Percentiles rank a stretch among this genome's conserved stretches.
phyloP scores from a whole-genome alignment of 2,329 filamentous ascomycete genomes.

The Alternaria gansuensis region DNA sequence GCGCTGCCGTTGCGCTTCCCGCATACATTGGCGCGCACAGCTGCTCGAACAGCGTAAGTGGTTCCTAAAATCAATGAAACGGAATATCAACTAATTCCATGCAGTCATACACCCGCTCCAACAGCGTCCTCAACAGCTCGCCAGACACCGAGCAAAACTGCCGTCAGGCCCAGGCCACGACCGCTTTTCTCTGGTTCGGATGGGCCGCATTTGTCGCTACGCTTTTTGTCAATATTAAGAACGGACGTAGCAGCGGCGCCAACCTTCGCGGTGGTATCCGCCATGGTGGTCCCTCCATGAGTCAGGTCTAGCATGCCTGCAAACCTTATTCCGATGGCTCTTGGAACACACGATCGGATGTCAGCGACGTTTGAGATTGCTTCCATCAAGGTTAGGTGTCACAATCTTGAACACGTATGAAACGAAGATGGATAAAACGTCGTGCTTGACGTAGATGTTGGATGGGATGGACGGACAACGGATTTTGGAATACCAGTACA shows the following conservation, averaged over 20 bases:
- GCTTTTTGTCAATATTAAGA: conserved; percentile 65
- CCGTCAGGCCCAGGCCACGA: conserved; percentile 76
- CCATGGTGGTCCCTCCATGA: conserved; percentile 61
- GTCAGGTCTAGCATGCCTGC: conserved; percentile 61
- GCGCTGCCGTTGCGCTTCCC: conserved; percentile 73
- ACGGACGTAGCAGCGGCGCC: conserved; percentile 58
- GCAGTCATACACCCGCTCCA: conserved; percentile 56
- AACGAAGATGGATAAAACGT: conserved; percentile 15
- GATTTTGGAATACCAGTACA: conserved; percentile 15
- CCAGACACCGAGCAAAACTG: conserved; percentile 70
- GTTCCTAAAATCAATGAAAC: background rate
- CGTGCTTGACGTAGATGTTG: conserved; percentile 16
- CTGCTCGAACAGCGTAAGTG: conserved; percentile 68
- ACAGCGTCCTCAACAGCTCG: conserved; percentile 71
- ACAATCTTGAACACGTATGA: conserved; percentile 1
- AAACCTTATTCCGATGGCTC: conserved; percentile 36
- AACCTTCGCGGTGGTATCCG: conserved; percentile 60
- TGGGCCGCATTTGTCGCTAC: conserved; percentile 68
- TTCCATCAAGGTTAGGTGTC: background rate
- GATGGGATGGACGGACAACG: background rate
- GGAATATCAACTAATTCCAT: conserved; percentile 1
- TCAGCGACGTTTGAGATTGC: conserved; percentile 18
- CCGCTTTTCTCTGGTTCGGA: conserved; percentile 82
- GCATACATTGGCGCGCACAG: conserved; percentile 73
- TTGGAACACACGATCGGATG: conserved; percentile 41